These are phyloP conservation scores for Globisporangium alternatum DNA, from an alignment of 352 stramenopile genomes.

Conservation along the genomic window DNA sequence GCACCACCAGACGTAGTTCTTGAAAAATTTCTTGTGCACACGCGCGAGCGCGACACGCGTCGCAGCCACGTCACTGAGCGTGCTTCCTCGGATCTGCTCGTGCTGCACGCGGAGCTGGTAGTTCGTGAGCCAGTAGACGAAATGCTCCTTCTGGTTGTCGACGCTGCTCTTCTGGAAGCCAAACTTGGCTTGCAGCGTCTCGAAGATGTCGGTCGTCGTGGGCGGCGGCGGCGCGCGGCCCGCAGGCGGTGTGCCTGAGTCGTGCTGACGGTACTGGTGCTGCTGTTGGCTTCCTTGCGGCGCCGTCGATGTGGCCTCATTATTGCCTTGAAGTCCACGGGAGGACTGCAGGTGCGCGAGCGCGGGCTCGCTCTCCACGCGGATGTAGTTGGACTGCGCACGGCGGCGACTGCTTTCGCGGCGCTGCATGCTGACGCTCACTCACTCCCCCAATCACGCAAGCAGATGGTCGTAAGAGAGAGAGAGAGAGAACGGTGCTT, in stretches of 20 bases:
- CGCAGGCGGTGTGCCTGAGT: constrained; percentile 6
- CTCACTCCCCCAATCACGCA: background rate
- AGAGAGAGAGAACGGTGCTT: background rate
- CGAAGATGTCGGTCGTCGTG: constrained; percentile 53
- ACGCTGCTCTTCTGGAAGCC: constrained; percentile 77
- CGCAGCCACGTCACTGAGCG: constrained; percentile 36
- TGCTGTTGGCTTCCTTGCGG: background rate
- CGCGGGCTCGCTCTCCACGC: constrained; percentile 54
- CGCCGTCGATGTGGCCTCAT: background rate
- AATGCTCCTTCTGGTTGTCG: constrained; percentile 84
- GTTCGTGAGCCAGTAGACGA: constrained; percentile 84
- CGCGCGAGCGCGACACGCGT: constrained; percentile 49
- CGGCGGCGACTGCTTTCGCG: constrained; percentile 19
- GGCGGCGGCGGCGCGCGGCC: constrained; percentile 13
- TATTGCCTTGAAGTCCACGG: constrained; percentile 19
- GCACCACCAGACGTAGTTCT: constrained; percentile 94
- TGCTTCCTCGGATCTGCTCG: constrained; percentile 29
- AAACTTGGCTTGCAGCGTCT: constrained; percentile 76
- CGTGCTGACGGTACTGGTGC: constrained; percentile 1
- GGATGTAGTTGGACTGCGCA: constrained; percentile 78
- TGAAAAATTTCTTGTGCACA: constrained; percentile 84
- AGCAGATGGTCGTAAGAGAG: background rate
- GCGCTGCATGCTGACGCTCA: constrained; percentile 14
- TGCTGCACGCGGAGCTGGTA: constrained; percentile 69
- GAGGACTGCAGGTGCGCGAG: constrained; percentile 69